Base-by-base conservation (phyloP, 2,329 filamentous ascomycete genomes). In the Fusarium nisikadoi region DNA sequence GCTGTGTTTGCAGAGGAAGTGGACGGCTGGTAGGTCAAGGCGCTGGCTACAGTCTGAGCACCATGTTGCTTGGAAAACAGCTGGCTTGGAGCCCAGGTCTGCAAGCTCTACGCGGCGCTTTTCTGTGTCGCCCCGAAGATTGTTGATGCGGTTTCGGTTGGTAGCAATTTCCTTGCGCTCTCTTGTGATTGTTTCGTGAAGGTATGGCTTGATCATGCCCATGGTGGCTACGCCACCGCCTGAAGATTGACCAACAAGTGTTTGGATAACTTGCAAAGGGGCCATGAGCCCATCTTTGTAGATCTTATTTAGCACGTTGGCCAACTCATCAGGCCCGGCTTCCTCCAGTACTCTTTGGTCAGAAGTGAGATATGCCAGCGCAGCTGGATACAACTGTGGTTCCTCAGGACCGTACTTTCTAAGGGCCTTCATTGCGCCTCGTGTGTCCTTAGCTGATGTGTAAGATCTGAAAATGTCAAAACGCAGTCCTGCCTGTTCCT, bases 401-500 rank as follows among this genome's bases (percentile, higher is more conserved):
- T 98, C 95, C 74, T 95, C 91, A 0, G 93, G 91, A 0, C 96
- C 97, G 79, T 99, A 99, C 81, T 97, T 98, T 67, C 90, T 89
- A 43, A 99, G 85, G 0, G 96, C 95, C 78, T 92, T 93, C 78
- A 99, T 94, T 9, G 95, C 95, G 14, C 96, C 95, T 43, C 89
- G 87, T 2, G 96, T 99, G 80, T 99, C 96, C 73, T 94, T 94
- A 27, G 95, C 94, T 2, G 94, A 91, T 3, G 95, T 97, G 80
- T 97, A 98, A 2, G 95, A 98, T 53, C 96, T 92, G 84, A 99
- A 98, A 66, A 99, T 98, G 81, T 99, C 96, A 62, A 95, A 96
- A 45, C 94, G 88, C 6, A 99, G 88, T 25, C 95, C 94, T 66
- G 97, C 94, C 78, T 98, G 94, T 83, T 99, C 96, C 74, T 95